Conservation (phyloP, 2,329 filamentous ascomycete genomes). For the Huntiella moniliformis region DNA sequence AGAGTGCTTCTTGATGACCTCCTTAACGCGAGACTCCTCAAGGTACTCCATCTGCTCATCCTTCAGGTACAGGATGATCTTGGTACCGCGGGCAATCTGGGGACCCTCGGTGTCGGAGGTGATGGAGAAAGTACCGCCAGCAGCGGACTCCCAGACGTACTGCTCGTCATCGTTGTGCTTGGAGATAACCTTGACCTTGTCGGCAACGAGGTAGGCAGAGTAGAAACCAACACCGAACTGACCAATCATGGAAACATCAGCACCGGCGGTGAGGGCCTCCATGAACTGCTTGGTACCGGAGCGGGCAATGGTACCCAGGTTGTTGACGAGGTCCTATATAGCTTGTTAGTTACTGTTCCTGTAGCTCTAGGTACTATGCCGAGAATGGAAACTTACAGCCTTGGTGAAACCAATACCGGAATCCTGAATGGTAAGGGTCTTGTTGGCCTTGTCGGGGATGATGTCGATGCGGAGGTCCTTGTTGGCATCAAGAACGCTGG, state of each 20-base stretch:
- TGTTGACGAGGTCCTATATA: constrained; percentile 85
- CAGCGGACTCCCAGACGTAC: constrained; percentile 97
- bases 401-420: constrained; percentile 99
- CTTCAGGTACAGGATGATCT: constrained; percentile 98
- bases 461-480: constrained; percentile 99
- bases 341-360: constrained; percentile 20
- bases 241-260: constrained; percentile 99
- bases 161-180: constrained; percentile 99
- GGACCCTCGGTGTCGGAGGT: constrained; percentile 76
- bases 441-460: constrained; percentile 91
- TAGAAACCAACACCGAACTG: constrained; percentile 99
- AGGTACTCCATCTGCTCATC: constrained; percentile 98
- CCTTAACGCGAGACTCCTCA: constrained; percentile 98
- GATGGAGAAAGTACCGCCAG: constrained; percentile 94
- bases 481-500: constrained; percentile 87
- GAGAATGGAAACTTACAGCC: constrained; percentile 51
- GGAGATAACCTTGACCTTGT: constrained; percentile 85
- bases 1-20: constrained; percentile 99
- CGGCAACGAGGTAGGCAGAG: constrained; percentile 97
- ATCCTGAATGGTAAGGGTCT: constrained; percentile 94
- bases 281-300: constrained; percentile 99
- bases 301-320: constrained; percentile 97
- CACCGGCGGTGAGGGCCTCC: constrained; percentile 95
- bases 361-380: not conserved
- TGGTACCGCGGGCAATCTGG: constrained; percentile 81